Evolutionary conservation across 768 basidiomycete species (phyloP), one percentile per base, ranked within the genome.

Genomic region (Omphalotus guepiniiformis): DNA sequence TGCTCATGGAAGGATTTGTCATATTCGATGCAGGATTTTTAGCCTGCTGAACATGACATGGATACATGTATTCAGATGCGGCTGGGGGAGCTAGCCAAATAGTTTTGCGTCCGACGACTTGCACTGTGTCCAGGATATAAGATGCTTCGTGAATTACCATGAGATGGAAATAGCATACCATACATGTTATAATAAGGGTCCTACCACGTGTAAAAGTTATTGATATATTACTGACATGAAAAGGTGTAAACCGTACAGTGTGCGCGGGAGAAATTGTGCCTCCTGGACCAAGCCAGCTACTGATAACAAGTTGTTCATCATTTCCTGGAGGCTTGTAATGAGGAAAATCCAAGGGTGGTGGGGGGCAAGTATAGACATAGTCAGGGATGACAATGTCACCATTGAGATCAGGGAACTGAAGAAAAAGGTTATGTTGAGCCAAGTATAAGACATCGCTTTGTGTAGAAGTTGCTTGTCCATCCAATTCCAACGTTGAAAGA

Each of bases 171-270:
- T 6, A 41, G 45, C 50, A 38, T 64, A 93, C 93, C 82, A 62
- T 90, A 98, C 52, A 86, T 76, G 62, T 99, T 99, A 68, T 80
- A 90, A 66, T 84, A 96, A 3, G 94, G 94, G 59, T 99, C 95
- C 92, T 95, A 49, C 22, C 39, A 39, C 36, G 37, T 42, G 25
- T 36, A 40, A 26, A n/a, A 44, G 49, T 38, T 52, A 27, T n/a
- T 41, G 25, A 39, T 45, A 47, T 52, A 42, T 45, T 23, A 46
- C 23, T 54, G 8, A 47, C 22, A 29, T 51, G 32, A 54, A 48
- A 27, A 36, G 49, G 25, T 39, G 43, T 42, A 19, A 27, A 25
- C 57, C 63, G 22, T 52, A 82, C 91, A 49, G 84, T 92, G 66
- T 99, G 96, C 0, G 95, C 91, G 2, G 94, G 95, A 7, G 90